These are phyloP conservation scores for Endothia cerciana DNA, from an alignment of 2,329 filamentous ascomycete genomes.

Conservation along the genomic window DNA sequence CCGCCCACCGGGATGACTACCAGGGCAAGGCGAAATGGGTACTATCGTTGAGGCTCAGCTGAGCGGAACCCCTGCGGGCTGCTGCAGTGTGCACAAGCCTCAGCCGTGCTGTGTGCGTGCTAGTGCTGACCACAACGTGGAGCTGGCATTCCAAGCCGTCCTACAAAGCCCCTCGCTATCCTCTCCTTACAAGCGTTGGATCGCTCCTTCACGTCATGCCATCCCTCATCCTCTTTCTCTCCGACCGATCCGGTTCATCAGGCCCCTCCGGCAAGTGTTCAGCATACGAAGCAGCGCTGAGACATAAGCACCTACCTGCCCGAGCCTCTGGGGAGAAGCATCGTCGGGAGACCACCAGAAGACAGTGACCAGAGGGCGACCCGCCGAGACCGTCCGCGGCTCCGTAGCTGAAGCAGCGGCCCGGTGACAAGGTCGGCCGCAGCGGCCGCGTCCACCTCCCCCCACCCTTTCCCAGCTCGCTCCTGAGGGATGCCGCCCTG, in stretches of 20 bases:
- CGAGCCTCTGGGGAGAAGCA: too few species aligned
- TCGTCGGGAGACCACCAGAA: not conserved
- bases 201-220: too few species aligned
- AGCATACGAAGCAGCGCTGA: too few species aligned
- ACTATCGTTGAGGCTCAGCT: constrained; percentile 26
- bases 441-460: too few species aligned
- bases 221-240: not conserved
- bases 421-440: not conserved
- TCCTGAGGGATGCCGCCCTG: not conserved
- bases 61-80: constrained; percentile 18
- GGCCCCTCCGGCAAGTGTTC: not conserved
- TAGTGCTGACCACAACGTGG: constrained; percentile 27
- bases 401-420: not conserved
- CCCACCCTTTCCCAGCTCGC: not conserved
- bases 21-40: too few species aligned
- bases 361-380: not conserved
- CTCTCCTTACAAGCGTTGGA: too few species aligned
- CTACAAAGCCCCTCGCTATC: too few species aligned
- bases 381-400: not conserved
- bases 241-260: too few species aligned
- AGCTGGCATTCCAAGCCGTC: constrained; percentile 9
- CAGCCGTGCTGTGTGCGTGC: constrained; percentile 8
- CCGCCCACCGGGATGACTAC: too few species aligned
- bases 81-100: constrained; percentile 22
- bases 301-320: too few species aligned